Evolutionary conservation across 306 rosid genomes (phyloP).

Genomic region (Vigna nakashimae): DNA sequence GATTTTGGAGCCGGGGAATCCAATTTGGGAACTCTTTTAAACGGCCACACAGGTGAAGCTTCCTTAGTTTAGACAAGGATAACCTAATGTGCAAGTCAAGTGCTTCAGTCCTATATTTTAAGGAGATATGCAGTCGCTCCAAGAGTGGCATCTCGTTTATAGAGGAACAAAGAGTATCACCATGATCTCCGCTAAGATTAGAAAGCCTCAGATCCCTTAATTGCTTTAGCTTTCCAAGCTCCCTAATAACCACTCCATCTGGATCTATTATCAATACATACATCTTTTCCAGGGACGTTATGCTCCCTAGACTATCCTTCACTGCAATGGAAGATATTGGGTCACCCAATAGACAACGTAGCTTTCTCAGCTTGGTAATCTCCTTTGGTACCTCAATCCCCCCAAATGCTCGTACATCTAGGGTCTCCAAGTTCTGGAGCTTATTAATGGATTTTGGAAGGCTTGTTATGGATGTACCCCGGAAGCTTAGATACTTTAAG

Average conservation of each 20-base stretch:
- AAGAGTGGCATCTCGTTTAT: not conserved
- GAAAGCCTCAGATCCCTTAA: too few relatives aligned
- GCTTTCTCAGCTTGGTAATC: constrained; percentile 18
- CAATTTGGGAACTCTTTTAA: not conserved
- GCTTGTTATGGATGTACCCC: not conserved
- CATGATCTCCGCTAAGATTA: too few relatives aligned
- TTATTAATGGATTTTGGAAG: constrained; percentile 7
- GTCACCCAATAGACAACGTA: not conserved
- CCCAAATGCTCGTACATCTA: not conserved
- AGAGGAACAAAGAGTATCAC: not conserved
- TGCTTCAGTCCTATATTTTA: too few relatives aligned
- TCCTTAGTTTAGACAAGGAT: not conserved
- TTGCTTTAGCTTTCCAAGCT: too few relatives aligned
- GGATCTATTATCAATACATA: fast-evolving
- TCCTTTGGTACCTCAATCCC: not conserved
- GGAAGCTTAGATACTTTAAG: not conserved
- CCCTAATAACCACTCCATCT: too few relatives aligned
- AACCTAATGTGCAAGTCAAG: not conserved
- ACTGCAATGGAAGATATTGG: fast-evolving
- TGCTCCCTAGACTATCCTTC: not conserved
- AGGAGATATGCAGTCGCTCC: not conserved
- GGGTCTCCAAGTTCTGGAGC: not conserved
- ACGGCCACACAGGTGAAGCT: not conserved
- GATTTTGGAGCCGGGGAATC: not conserved
- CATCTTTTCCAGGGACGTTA: not conserved